Percentiles rank a stretch among this genome's conserved stretches.
Evolutionary conservation across 805 yeast genomes (phyloP).

Genomic region (Spathaspora passalidarum): DNA sequence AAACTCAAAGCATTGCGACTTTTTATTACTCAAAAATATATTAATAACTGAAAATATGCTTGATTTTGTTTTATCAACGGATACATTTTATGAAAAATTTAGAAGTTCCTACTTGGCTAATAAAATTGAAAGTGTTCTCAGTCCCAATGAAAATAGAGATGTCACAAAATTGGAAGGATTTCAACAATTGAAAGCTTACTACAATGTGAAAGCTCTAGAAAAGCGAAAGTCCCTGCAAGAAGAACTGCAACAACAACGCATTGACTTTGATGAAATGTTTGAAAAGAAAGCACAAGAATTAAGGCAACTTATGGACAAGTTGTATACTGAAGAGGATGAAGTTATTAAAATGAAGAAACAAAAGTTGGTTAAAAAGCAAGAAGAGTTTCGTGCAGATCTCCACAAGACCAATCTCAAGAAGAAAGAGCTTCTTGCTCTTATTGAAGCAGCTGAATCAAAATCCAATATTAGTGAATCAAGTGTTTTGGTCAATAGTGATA

Average conservation of each 20-base stretch:
- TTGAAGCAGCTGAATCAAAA: constrained; percentile 6
- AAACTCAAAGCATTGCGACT: constrained; percentile 75
- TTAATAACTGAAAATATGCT: constrained; percentile 70
- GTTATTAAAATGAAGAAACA: constrained; percentile 63
- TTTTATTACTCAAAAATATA: constrained; percentile 57
- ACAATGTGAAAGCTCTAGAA: neutral
- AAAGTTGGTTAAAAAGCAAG: constrained; percentile 53
- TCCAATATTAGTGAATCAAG: neutral
- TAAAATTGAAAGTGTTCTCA: neutral
- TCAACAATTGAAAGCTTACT: constrained; percentile 34
- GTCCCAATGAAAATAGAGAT: neutral
- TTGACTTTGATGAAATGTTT: constrained; percentile 7
- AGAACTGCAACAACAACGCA: no score
- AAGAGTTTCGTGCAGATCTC: constrained; percentile 52
- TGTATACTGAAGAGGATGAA: constrained; percentile 45
- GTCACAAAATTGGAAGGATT: neutral
- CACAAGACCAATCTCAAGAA: constrained; percentile 38
- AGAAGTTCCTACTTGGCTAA: constrained; percentile 39
- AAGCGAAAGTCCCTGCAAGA: constrained; percentile 15
- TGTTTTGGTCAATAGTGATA: neutral
- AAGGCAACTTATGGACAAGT: constrained; percentile 30
- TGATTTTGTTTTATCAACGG: constrained; percentile 75
- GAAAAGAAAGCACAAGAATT: constrained; percentile 42
- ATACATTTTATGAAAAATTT: constrained; percentile 70
- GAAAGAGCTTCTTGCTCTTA: constrained; percentile 29